Conservation (phyloP, 257 asterid species). For the Petunia secreta region DNA sequence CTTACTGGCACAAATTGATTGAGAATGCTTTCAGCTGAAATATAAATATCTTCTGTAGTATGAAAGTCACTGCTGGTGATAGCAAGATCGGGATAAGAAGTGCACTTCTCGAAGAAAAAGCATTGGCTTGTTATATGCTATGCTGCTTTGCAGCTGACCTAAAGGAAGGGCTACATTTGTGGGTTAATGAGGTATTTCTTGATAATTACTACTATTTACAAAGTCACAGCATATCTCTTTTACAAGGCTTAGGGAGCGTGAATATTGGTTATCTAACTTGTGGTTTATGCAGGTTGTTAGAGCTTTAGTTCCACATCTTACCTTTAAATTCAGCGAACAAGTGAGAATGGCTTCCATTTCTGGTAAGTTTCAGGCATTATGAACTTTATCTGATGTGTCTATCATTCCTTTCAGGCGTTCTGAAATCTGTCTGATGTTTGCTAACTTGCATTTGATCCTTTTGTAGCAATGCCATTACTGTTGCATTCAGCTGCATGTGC, state of each 20-base stretch:
- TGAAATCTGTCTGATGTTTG: background rate
- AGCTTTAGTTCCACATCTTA: conserved; percentile 12
- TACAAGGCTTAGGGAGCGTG: conserved; percentile 2
- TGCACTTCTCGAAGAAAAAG: conserved; percentile 15
- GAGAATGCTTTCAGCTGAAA: background rate
- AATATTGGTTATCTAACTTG: background rate
- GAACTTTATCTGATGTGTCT: background rate
- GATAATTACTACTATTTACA: background rate
- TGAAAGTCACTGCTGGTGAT: background rate
- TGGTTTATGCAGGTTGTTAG: conserved; percentile 20
- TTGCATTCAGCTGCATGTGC: conserved; percentile 20
- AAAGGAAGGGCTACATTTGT: conserved; percentile 8
- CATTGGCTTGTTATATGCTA: conserved; percentile 18
- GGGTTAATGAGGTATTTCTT: conserved; percentile 26
- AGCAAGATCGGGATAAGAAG: background rate
- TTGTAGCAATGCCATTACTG: conserved; percentile 25
- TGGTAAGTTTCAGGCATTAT: background rate
- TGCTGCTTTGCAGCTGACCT: conserved; percentile 13
- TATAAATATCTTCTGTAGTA: background rate
- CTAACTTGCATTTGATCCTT: background rate
- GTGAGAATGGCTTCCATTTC: background rate
- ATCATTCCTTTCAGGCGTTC: background rate
- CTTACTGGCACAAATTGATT: background rate
- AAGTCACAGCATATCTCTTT: background rate
- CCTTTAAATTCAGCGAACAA: background rate